Evolutionary conservation across 371 early-diverging fungal genomes (phyloP).

Genomic region (Zopfochytrium polystomum): DNA sequence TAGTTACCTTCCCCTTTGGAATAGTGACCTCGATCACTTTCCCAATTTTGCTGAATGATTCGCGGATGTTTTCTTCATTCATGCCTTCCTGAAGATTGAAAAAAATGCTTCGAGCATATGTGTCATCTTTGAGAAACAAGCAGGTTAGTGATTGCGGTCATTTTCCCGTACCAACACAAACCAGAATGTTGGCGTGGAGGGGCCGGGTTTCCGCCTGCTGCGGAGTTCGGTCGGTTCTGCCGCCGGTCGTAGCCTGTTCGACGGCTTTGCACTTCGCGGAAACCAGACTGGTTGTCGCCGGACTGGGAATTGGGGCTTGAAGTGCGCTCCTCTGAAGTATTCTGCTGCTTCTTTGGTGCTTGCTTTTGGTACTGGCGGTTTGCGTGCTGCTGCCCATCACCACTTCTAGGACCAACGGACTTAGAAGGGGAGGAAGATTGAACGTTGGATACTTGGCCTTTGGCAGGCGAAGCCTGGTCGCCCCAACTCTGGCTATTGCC

Average conservation of each 20-base stretch:
- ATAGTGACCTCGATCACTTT: constrained; percentile 47
- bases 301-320: constrained; percentile 13
- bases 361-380: constrained; percentile 20
- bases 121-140: constrained; percentile 6
- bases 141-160: too few species aligned
- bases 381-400: constrained; percentile 6
- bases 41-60: constrained; percentile 47
- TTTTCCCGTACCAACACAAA: too few species aligned
- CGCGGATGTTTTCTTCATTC: constrained; percentile 37
- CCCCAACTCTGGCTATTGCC: constrained; percentile 18
- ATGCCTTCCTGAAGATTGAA: constrained; percentile 32
- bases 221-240: constrained; percentile 15
- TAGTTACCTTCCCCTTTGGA: constrained; percentile 27
- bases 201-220: too few species aligned
- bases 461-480: constrained; percentile 20
- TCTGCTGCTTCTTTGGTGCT: constrained; percentile 29
- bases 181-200: too few species aligned
- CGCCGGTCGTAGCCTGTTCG: constrained; percentile 21
- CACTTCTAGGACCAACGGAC: constrained; percentile 1
- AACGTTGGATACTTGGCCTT: background rate
- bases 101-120: constrained; percentile 23
- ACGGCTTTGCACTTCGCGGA: constrained; percentile 35
- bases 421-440: constrained; percentile 6
- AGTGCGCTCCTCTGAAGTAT: constrained; percentile 7
- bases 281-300: constrained; percentile 16